Evolutionary conservation across 768 basidiomycete genomes (phyloP), one percentile per base, ranked within the genome.

Genomic region (Leucocoprinus leucothites): DNA sequence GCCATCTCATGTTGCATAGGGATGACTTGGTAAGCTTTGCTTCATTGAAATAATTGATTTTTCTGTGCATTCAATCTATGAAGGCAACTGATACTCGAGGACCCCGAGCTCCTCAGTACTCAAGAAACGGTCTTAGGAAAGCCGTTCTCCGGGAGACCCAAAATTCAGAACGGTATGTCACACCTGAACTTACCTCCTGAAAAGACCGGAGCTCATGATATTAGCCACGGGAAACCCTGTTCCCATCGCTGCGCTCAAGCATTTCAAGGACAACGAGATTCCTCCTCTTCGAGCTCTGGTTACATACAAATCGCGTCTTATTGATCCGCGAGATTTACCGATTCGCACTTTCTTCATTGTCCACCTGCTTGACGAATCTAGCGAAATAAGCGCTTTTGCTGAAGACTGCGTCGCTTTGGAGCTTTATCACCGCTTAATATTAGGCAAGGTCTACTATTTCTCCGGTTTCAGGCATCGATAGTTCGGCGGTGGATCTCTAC

Each of bases 371-470:
- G 96, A 99, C 60, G 94, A 98, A 57, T 85, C 92, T 16, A 93
- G 91, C 51, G 87, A 88, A 72, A 98, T 98, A 64, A 80, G 87
- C 51, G 95, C 80, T 0, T 98, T 94, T 1, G 95, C 75, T 8
- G 96, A 97, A 75, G 97, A 97, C 64, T 71, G 82, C 8, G 85
- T 80, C 8, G 94, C 88, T 36, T 91, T 94, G 61, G 82, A 84
- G 36, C 77, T 94, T 34, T 95, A 88, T 69, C 82, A 89, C 18
- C 82, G 82, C 63, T 65, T 99, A 14, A 81, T 94, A 61, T 94
- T 96, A 68, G 90, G 90, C 43, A 94, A 94, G 65, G 93, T 94
- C 5, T 98, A 94, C 67, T 91, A 79, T 64, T 78, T 98, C 54
- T 92, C 91, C 0, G 89, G 35, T 8, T 18, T 45, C 4, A 3